Percentiles rank a stretch among this genome's conserved stretches.
Evolutionary conservation across 768 basidiomycete genomes (phyloP).

Genomic region (Strobilomyces confusus): DNA sequence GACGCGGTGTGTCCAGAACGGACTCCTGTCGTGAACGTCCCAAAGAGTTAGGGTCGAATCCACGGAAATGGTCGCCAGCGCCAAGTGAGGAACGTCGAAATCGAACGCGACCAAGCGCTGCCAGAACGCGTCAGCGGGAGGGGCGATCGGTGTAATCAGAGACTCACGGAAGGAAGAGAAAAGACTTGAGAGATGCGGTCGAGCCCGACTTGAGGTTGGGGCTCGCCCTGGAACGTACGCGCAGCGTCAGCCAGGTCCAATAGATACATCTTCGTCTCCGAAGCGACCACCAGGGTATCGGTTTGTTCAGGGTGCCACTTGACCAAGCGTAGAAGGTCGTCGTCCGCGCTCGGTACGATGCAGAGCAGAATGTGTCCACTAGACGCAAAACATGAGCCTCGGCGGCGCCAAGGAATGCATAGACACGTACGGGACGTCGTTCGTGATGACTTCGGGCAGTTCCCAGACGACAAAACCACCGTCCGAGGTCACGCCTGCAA

Average conservation of each 20-base stretch:
- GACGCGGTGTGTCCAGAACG: no score
- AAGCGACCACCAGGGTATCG: conserved; percentile 77
- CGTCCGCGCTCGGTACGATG: conserved; percentile 54
- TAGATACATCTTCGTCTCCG: conserved; percentile 69
- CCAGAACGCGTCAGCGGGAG: not conserved
- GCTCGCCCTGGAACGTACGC: conserved; percentile 59
- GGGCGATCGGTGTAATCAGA: not conserved
- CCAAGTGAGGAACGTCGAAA: conserved; percentile 74
- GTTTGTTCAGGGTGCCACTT: conserved; percentile 87
- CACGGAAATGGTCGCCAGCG: conserved; percentile 76
- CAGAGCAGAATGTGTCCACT: conserved; percentile 70
- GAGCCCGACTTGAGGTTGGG: conserved; percentile 65
- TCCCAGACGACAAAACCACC: conserved; percentile 91
- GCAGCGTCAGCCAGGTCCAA: conserved; percentile 67
- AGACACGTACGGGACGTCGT: conserved; percentile 74
- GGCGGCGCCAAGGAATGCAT: not conserved
- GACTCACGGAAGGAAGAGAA: conserved; percentile 62
- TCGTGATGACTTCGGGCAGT: conserved; percentile 75
- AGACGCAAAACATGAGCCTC: conserved; percentile 11
- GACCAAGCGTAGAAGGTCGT: conserved; percentile 69
- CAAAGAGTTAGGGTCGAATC: conserved; percentile 80
- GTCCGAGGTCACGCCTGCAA: conserved; percentile 84
- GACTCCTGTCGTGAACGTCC: conserved; percentile 74
- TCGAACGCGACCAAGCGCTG: conserved; percentile 82
- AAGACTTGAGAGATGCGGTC: conserved; percentile 66